Conservation (phyloP, 768 basidiomycete genomes). For the Boletus subparvulus region DNA sequence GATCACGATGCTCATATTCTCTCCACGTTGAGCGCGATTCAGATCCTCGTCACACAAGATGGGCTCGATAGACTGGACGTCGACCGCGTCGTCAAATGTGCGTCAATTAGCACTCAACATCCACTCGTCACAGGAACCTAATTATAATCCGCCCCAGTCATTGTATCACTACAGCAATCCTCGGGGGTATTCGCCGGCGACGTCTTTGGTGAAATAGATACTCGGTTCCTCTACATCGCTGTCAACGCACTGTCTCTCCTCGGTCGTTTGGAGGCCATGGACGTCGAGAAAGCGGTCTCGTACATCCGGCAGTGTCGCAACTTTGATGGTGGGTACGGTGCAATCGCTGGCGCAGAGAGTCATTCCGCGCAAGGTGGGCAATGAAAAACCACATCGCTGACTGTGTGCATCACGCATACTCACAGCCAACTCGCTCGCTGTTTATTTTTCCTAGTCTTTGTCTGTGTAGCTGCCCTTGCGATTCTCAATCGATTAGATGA, state of each 20-base stretch:
- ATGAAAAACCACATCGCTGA: too few species aligned
- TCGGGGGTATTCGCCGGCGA: conserved; percentile 93
- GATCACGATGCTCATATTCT: conserved; percentile 90
- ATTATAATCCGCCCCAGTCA: conserved; percentile 48
- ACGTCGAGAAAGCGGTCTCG: conserved; percentile 61
- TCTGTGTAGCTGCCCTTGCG: conserved; percentile 83
- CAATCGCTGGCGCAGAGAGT: conserved; percentile 80
- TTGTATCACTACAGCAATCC: conserved; percentile 79
- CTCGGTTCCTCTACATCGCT: conserved; percentile 89
- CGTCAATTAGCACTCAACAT: conserved; percentile 20
- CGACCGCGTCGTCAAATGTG: conserved; percentile 73
- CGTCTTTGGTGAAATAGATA: conserved; percentile 87
- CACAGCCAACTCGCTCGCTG: not conserved
- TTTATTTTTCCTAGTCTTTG: conserved; percentile 61
- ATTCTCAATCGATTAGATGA: conserved; percentile 82
- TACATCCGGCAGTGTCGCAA: conserved; percentile 83
- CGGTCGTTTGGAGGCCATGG: conserved; percentile 66
- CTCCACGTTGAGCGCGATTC: conserved; percentile 87
- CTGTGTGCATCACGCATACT: not conserved
- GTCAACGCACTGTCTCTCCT: conserved; percentile 80
- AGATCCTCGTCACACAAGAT: conserved; percentile 85
- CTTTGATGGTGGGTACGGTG: conserved; percentile 96
- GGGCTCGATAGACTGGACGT: conserved; percentile 71
- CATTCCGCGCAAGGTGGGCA: conserved; percentile 84
- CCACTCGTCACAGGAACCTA: not conserved